Percentiles rank a stretch among this genome's conserved stretches.
Conservation (phyloP, 2,329 filamentous ascomycete genomes). For the Pestalotiopsis fici region DNA sequence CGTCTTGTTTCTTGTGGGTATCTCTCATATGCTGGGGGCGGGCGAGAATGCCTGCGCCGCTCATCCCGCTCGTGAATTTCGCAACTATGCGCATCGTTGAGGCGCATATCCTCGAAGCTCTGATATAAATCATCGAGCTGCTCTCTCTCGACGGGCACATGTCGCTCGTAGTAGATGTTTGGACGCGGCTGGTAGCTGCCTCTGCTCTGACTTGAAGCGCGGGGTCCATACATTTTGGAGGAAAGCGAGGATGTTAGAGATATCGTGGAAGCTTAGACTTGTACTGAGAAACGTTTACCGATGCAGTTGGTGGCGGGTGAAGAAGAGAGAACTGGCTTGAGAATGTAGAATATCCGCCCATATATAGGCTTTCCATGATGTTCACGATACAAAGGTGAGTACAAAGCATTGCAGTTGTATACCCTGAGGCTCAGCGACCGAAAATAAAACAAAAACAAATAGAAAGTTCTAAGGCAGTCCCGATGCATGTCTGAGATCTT, state of each 20-base stretch:
- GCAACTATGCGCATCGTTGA: background rate
- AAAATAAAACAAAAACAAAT: background rate
- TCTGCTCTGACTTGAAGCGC: background rate
- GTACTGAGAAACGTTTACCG: background rate
- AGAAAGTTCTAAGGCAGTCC: background rate
- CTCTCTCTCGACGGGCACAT: background rate
- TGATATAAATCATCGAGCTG: background rate
- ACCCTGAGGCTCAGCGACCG: background rate
- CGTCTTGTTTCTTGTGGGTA: background rate
- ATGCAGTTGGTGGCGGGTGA: background rate
- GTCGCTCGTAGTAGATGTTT: background rate
- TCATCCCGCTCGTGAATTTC: background rate
- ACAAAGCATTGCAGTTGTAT: background rate
- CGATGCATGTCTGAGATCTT: background rate
- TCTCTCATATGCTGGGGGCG: background rate
- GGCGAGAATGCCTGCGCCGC: background rate
- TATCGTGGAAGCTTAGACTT: background rate
- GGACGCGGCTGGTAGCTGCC: background rate
- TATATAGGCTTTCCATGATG: background rate
- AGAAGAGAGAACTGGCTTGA: background rate
- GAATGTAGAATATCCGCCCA: background rate
- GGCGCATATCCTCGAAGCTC: background rate
- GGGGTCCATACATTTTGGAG: background rate
- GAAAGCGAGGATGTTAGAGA: background rate
- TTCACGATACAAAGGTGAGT: background rate